Evolutionary conservation across 2,329 filamentous ascomycete genomes (phyloP), one percentile per base, ranked within the genome.

Genomic region (Fusarium brachygibbosum): DNA sequence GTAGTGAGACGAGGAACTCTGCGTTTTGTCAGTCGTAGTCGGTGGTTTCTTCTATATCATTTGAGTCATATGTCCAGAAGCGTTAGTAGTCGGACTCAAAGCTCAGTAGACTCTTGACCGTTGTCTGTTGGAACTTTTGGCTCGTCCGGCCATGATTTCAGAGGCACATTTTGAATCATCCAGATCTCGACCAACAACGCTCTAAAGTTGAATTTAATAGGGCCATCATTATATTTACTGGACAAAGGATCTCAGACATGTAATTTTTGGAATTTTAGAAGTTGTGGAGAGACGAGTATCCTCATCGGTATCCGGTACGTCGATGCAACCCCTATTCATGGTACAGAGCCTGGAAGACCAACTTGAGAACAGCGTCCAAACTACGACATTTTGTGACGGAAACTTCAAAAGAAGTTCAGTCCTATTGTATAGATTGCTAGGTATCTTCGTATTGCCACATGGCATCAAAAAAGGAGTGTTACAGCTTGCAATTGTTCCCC

Each of bases 221-320:
- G 5, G 13, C 6, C 0, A 1, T 28, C n/a, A 19, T 13, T 14
- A 2, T 3, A 9, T 2, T 1, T 5, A 40, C 28, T 6, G 1
- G 0, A 10, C 0, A 1, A 2, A 25, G 6, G 2, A 31, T 17
- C 13, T 16, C 5, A 4, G 13, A 21, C 1, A 25, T 17, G 0
- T 0, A 5, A 2, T 16, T 42, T 42, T 60, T 31, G 2, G 23
- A 42, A 4, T 11, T 42, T 51, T 31, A 2, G 11, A 49, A 41
- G 1, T 29, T 8, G 1, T 17, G 3, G 7, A 0, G 6, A 25
- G 19, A 5, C 5, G 8, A 6, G 5, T 1, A 11, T 12, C 16
- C 1, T 13, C 3, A 2, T 10, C 14, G 6, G 2, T 19, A 32
- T 37, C 13, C 8, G 4, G 14, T 3, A 34, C 7, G 3, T 37